phyloP scores from a whole-genome alignment of 2,329 filamentous ascomycete genomes.

The Verticillium isaacii region DNA sequence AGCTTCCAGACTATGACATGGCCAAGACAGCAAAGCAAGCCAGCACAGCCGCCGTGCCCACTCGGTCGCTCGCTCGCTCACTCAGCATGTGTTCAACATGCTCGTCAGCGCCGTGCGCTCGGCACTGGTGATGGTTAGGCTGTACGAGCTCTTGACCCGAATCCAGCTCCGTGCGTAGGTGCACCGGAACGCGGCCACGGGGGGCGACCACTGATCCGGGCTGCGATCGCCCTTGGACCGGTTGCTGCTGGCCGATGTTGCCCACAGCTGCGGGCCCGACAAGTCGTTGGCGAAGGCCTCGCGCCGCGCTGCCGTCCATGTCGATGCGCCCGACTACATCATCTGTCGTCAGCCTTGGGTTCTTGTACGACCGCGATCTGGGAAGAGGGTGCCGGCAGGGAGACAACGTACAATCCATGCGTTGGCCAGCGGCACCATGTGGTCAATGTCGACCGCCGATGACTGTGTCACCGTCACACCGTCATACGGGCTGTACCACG shows the following conservation, averaged over 20 bases:
- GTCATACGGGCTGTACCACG: conserved; percentile 70
- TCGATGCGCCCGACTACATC: conserved; percentile 59
- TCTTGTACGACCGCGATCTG: background rate
- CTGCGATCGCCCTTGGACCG: conserved; percentile 66
- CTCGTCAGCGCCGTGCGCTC: conserved; percentile 65
- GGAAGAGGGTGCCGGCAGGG: background rate
- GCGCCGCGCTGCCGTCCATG: conserved; percentile 66
- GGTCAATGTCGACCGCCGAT: conserved; percentile 73
- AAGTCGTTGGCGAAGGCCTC: conserved; percentile 74
- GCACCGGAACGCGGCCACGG: conserved; percentile 66
- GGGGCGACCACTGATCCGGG: conserved; percentile 74
- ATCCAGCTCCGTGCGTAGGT: conserved; percentile 75
- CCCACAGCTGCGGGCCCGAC: conserved; percentile 68
- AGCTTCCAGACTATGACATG: background rate
- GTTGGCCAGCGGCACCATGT: conserved; percentile 74
- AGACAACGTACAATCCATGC: conserved; percentile 60
- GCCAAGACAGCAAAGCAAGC: background rate
- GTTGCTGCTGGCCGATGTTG: conserved; percentile 76
- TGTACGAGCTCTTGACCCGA: conserved; percentile 70
- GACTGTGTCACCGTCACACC: conserved; percentile 64
- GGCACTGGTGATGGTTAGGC: conserved; percentile 61
- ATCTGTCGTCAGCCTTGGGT: conserved; percentile 4
- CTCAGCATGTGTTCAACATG: conserved; percentile 62
- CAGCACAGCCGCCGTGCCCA: background rate
- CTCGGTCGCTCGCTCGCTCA: background rate